Base-by-base conservation (phyloP, 306 rosid species). In the Cercis canadensis region DNA sequence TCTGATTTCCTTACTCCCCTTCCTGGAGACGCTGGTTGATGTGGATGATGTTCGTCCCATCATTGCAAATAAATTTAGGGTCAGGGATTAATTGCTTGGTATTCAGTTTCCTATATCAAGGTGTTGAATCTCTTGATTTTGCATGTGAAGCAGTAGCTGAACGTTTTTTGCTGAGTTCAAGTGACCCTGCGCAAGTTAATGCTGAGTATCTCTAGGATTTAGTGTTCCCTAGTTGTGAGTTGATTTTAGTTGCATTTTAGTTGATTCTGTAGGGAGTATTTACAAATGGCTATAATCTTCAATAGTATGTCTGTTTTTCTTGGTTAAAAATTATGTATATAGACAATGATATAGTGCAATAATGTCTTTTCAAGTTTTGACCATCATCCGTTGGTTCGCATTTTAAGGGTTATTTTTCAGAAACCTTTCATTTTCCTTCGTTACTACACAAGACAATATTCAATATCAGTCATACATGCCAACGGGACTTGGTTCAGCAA, bases 11-110 rank as follows among this genome's bases (percentile, higher is more conserved):
- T 82, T 92, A 55, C 90, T 92, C 32, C 96, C 97, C 18, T 89
- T 92, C 78, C 70, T 92, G 81, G 96, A 92, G 92, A 82, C 92
- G 75, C 86, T 92, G 65, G 89, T 82, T 67, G 90, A 84, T 57
- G 93, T 73, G 16, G 96, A 92, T 19, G 97, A 92, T 65, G 97
- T 92, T 49, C 96, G 97, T 7, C 93, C 97, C 14, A 67, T 92
- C 51, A 84, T 92, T 68, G 85, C 96, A 17, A 69, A 79, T 70
- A 76, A 76, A 80, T 92, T 83, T 16, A 84, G 88, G 59, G 75
- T 81, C 73, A 84, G 74, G 78, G 85, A 77, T 81, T 90, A 86
- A 49, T 66, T 21, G 60, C 24, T 55, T 55, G 2, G 10, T 5
- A 51, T 51, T 15, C 0, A n/a, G 56, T 51, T 51, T n/a, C 3